Evolutionary conservation across 257 asterid species (phyloP), one percentile per base, ranked within the genome.

Genomic region (Primulina eburnea): DNA sequence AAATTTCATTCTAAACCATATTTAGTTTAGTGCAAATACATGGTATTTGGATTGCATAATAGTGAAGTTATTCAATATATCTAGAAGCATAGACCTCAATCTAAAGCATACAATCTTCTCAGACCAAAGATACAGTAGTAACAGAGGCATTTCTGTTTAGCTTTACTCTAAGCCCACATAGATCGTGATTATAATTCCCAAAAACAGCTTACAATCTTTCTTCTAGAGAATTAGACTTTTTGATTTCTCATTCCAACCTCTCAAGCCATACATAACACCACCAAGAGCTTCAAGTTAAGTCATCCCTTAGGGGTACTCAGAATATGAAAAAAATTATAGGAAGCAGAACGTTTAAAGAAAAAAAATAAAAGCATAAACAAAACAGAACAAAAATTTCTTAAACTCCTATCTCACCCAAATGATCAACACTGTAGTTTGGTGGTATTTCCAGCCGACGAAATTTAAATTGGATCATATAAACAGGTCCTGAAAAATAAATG

Each of bases 381-480:
- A 17, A 63, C 43, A 62, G 50, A 38, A 55, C 30, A 11, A 38
- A 6, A 47, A 73, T 63, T 67, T 75, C 67, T 33, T 61, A 50
- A 62, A 73, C 55, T 79, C 65, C 68, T 38, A 73, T 72, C 83
- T 38, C 83, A 93, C 98, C 98, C 76, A 90, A 79, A 85, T 93
- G 96, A 66, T 93, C 79, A 64, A 78, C 92, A 79, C 69, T 68
- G 82, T 82, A 93, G 80, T 86, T 62, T 56, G 97, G 97, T 58
- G 99, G 99, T 84, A 93, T 93, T 81, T 90, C 96, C 77, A 81
- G 87, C 76, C 81, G 94, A n/a, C 97, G 96, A 76, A 93, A 93
- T 76, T 86, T 93, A 65, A 93, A 90, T 72, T 87, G 96, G 79
- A 93, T 89, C 97, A 79, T 81, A 77, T 83, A 81, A 71, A 93